A percentile compares a stretch with the other conserved stretches of the same genome.
These are phyloP conservation scores for Russula compacta DNA, from an alignment of 768 basidiomycete species.

Conservation along the genomic window DNA sequence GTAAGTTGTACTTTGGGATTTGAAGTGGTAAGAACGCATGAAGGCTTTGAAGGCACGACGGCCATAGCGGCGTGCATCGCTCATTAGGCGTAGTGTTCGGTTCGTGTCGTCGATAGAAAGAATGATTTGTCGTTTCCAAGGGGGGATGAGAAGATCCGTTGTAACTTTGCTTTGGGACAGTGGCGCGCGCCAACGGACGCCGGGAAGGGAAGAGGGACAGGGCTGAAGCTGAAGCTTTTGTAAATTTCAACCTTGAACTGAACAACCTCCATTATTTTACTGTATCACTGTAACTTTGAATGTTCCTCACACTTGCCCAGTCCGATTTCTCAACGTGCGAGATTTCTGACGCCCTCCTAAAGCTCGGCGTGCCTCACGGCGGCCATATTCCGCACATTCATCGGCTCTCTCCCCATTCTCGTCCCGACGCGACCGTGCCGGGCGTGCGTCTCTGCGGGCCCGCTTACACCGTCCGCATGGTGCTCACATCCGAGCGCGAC, in stretches of 20 bases:
- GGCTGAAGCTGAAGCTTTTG: too few species aligned
- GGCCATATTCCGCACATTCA: slow-evolving; percentile 77
- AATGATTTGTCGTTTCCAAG: not conserved
- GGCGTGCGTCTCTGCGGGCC: slow-evolving; percentile 51
- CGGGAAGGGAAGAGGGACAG: not conserved
- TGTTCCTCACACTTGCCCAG: slow-evolving; percentile 17
- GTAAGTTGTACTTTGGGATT: slow-evolving; percentile 60
- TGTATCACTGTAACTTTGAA: not conserved
- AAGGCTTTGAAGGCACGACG: slow-evolving; percentile 44
- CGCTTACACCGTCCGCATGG: slow-evolving; percentile 86
- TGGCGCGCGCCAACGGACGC: not conserved
- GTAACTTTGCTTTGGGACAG: too few species aligned
- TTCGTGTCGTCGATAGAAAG: not conserved
- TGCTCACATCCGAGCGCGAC: slow-evolving; percentile 43
- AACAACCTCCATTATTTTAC: too few species aligned
- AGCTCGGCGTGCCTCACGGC: slow-evolving; percentile 60
- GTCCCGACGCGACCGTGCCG: slow-evolving; percentile 26
- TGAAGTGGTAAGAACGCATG: slow-evolving; percentile 63
- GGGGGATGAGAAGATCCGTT: not conserved
- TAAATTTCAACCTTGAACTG: too few species aligned
- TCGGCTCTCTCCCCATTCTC: slow-evolving; percentile 39
- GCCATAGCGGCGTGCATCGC: slow-evolving; percentile 29
- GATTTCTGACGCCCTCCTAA: slow-evolving; percentile 82
- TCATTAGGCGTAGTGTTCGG: slow-evolving; percentile 1
- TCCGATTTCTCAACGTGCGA: slow-evolving; percentile 64